Percentiles rank a stretch among this genome's conserved stretches.
Conservation (phyloP, 1,284 basidiomycete genomes). For the Agaricales sp. region DNA sequence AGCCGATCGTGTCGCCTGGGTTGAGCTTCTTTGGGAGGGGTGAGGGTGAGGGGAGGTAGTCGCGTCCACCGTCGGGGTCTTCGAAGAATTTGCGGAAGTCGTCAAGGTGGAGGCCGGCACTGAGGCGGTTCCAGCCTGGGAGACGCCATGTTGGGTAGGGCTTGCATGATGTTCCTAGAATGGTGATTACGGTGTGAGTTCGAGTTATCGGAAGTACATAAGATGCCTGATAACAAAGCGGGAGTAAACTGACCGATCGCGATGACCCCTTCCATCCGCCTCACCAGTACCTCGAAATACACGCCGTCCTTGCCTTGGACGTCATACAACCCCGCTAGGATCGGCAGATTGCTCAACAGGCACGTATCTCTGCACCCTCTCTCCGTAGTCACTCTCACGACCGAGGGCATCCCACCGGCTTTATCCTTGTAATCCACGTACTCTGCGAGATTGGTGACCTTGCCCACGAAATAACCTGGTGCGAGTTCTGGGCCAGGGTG, state of each 20-base stretch:
- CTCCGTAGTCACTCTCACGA: slow-evolving; percentile 30
- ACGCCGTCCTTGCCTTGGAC: slow-evolving; percentile 40
- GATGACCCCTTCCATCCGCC: slow-evolving; percentile 45
- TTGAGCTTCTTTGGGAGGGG: slow-evolving; percentile 20
- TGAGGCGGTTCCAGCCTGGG: slow-evolving; percentile 64
- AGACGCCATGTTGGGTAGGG: slow-evolving; percentile 57
- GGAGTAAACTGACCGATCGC: slow-evolving; percentile 37
- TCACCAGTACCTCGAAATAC: slow-evolving; percentile 51
- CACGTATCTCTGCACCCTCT: slow-evolving; percentile 37
- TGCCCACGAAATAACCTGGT: slow-evolving; percentile 26
- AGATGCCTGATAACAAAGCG: too few relatives aligned
- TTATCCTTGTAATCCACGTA: slow-evolving; percentile 9
- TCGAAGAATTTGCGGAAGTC: slow-evolving; percentile 67
- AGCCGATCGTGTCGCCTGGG: slow-evolving; percentile 45
- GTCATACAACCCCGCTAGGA: slow-evolving; percentile 50
- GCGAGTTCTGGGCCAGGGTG: slow-evolving; percentile 19
- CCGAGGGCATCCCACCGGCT: slow-evolving; percentile 22
- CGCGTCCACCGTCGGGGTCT: slow-evolving; percentile 50
- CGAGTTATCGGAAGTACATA: neutral
- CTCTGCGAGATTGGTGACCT: slow-evolving; percentile 19
- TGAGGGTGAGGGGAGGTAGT: slow-evolving; percentile 28
- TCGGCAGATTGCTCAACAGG: slow-evolving; percentile 50
- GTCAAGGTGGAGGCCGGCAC: slow-evolving; percentile 56
- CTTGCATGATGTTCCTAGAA: slow-evolving; percentile 44
- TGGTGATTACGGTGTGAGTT: slow-evolving; percentile 19